Conservation (phyloP, 2,329 filamentous ascomycete genomes). For the Cladosporium austrohemisphaericum region DNA sequence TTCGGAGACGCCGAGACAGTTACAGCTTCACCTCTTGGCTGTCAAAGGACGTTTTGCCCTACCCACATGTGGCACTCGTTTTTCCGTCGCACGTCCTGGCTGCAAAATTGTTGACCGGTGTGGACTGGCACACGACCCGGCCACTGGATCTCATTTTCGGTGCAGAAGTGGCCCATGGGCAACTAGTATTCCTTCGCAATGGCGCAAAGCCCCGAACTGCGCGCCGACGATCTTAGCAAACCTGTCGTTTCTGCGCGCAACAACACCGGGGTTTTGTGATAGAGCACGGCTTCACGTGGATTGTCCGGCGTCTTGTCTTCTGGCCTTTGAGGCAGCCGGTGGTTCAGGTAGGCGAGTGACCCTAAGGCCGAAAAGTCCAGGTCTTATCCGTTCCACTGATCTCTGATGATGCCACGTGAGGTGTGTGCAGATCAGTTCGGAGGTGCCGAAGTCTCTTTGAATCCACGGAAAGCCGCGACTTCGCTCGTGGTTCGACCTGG, state of each 20-base stretch:
- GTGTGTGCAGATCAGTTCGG: background rate
- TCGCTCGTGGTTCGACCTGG: background rate
- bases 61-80: background rate
- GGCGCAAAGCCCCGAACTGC: background rate
- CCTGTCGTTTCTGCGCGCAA: conserved; percentile 5
- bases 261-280: conserved; percentile 1
- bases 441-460: background rate
- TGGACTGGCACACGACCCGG: background rate
- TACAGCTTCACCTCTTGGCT: conserved; percentile 4
- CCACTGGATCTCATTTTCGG: background rate
- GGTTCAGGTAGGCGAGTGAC: conserved; percentile 4
- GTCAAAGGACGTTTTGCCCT: background rate
- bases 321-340: conserved; percentile 4
- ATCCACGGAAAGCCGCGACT: background rate
- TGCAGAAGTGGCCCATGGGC: conserved; percentile 11
- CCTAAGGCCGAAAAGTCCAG: background rate
- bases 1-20: conserved; percentile 10
- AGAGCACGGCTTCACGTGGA: too few species aligned
- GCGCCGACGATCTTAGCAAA: background rate
- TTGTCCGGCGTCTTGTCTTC: background rate
- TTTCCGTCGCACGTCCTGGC: background rate
- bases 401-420: background rate
- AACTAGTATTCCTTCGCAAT: background rate
- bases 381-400: conserved; percentile 1
- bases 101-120: background rate